phyloP scores from a whole-genome alignment of 805 yeast genomes.

The Ogataea neopini region DNA sequence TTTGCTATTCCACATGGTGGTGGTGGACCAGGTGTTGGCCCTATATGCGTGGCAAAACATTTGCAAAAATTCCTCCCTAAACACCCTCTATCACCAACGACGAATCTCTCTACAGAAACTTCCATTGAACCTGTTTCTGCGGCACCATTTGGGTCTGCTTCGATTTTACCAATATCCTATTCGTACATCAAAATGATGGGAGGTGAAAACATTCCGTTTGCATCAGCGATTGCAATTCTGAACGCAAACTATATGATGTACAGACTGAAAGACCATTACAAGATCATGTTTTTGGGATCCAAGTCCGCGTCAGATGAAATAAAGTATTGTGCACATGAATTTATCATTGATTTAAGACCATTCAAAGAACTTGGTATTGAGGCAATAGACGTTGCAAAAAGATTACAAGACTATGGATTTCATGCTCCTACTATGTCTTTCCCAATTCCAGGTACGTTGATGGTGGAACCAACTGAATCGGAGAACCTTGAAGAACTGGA shows the following conservation, averaged over 20 bases:
- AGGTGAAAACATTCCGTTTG: conserved; percentile 74
- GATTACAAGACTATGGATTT: conserved; percentile 97
- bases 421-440: conserved; percentile 99
- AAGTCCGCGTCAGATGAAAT: conserved; percentile 33
- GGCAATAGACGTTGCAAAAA: conserved; percentile 95
- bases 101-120: conserved; percentile 39
- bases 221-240: conserved; percentile 88
- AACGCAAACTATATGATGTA: conserved; percentile 96
- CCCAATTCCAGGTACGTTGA: conserved; percentile 96
- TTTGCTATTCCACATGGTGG: conserved; percentile 99
- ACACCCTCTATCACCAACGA: conserved; percentile 65
- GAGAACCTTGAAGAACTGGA: conserved; percentile 87
- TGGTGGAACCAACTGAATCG: conserved; percentile 98
- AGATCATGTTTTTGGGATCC: conserved; percentile 70
- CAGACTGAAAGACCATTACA: conserved; percentile 67
- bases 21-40: conserved; percentile 99
- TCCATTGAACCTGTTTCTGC: conserved; percentile 79
- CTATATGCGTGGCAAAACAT: conserved; percentile 88
- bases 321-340: conserved; percentile 94
- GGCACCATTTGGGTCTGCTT: conserved; percentile 95
- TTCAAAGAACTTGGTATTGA: conserved; percentile 81
- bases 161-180: conserved; percentile 90
- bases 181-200: conserved; percentile 96
- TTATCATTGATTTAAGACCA: conserved; percentile 86
- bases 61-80: conserved; percentile 79